Evolutionary conservation across 306 rosid genomes (phyloP), one percentile per base, ranked within the genome.

Genomic region (Vachellia pachyceras): DNA sequence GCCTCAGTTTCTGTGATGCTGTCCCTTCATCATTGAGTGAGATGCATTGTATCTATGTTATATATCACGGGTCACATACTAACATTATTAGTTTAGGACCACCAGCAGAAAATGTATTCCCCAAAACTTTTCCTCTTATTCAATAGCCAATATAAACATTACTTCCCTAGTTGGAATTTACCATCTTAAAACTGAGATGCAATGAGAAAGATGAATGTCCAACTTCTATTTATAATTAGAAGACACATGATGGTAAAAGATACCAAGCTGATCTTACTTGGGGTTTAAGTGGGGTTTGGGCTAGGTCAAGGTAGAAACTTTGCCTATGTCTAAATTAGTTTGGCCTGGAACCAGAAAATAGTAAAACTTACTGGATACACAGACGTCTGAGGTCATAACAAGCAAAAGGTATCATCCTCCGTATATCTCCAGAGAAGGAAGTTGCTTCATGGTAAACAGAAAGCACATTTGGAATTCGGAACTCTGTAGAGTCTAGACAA

Each of bases 391-490:
- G 73, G 78, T n/a, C 75, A 23, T 47, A 55, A 60, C 18, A 14
- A 35, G 39, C n/a, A 61, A 73, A 79, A 68, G 68, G 61, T 46
- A 35, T 46, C 10, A 49, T 25, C 49, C 61, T 23, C 77, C 83
- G 12, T 10, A 57, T 11, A 66, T 55, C 74, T 6, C 10, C 15
- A 25, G 46, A 8, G 45, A 10, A 70, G 47, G 74, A 52, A 84
- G 47, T 36, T 47, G 41, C 41, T 60, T 45, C 63, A 79, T 3
- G 39, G 25, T 57, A 61, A 58, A 69, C 52, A 57, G 77, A 49
- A 78, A 78, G 35, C 66, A 41, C 76, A 35, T 79, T 15, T 79
- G 39, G 14, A 79, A 80, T 79, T 15, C 79, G 54, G 1, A 79
- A 77, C 64, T 17, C 47, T n/a, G 67, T 44, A 79, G 15, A 20